These are phyloP conservation scores for Penicillium sp. DNA, from an alignment of 2,329 filamentous ascomycete species.

Conservation along the genomic window DNA sequence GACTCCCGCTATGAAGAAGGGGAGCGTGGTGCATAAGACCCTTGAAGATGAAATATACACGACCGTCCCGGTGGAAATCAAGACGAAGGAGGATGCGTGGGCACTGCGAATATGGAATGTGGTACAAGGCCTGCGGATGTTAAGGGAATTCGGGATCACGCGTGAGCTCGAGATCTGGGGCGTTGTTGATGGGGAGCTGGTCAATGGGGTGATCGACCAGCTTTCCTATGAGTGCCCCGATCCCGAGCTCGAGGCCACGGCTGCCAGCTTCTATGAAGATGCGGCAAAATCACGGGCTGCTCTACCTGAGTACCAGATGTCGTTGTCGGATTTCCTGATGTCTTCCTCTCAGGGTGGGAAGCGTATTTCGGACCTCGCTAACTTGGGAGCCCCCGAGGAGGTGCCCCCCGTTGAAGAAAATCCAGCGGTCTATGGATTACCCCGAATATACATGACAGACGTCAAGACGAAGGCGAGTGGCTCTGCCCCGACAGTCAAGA, in stretches of 20 bases:
- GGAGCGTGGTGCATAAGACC: slow-evolving; percentile 75
- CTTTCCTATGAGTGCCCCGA: slow-evolving; percentile 79
- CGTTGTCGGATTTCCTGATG: slow-evolving; percentile 50
- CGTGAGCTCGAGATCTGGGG: slow-evolving; percentile 86
- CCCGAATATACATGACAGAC: slow-evolving; percentile 75
- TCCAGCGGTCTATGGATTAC: slow-evolving; percentile 30
- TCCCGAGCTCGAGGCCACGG: slow-evolving; percentile 65
- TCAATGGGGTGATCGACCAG: slow-evolving; percentile 89
- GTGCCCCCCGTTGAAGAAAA: slow-evolving; percentile 10
- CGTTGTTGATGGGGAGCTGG: slow-evolving; percentile 74
- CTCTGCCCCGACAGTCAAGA: slow-evolving; percentile 62
- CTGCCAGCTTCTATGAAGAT: slow-evolving; percentile 49
- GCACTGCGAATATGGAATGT: slow-evolving; percentile 88
- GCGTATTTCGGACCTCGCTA: slow-evolving; percentile 37
- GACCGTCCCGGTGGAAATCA: slow-evolving; percentile 71
- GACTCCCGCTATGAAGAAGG: slow-evolving; percentile 82
- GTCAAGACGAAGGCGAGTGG: slow-evolving; percentile 76
- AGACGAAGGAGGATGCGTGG: slow-evolving; percentile 78
- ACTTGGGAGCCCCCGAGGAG: slow-evolving; percentile 18
- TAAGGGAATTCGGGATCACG: slow-evolving; percentile 71
- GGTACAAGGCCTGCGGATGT: slow-evolving; percentile 77
- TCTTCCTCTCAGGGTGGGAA: slow-evolving; percentile 42
- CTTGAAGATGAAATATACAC: slow-evolving; percentile 85
- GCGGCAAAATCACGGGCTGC: slow-evolving; percentile 40
- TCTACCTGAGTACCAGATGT: slow-evolving; percentile 50